phyloP scores from a whole-genome alignment of 441 rosid species.

The Dalechampia spathulata region DNA sequence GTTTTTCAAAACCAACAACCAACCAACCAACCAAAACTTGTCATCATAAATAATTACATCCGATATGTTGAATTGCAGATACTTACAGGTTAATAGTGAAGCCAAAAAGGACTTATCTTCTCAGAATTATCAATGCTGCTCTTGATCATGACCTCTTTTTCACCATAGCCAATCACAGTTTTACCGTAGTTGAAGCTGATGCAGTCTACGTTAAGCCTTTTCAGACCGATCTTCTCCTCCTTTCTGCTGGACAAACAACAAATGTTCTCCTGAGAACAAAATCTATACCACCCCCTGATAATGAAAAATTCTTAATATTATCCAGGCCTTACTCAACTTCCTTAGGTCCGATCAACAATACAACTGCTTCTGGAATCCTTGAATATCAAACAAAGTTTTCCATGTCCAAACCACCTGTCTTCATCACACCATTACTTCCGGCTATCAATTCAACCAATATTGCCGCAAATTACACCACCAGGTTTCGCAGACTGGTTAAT shows the following conservation, averaged over 20 bases:
- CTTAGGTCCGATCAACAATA: constrained; percentile 48
- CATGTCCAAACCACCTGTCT: constrained; percentile 1
- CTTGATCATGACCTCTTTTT: constrained; percentile 61
- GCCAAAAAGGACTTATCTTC: constrained; percentile 44
- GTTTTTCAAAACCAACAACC: too few species aligned
- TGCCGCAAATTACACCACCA: constrained; percentile 33
- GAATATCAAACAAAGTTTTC: constrained; percentile 28
- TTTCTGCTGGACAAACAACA: constrained; percentile 64
- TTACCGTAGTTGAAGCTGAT: constrained; percentile 66
- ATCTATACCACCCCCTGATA: constrained; percentile 35
- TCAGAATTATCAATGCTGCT: constrained; percentile 44
- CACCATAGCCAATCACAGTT: constrained; percentile 56
- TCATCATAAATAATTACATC: too few species aligned
- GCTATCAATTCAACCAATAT: constrained; percentile 37
- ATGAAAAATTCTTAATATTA: constrained; percentile 45
- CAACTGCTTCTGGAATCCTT: constrained; percentile 60
- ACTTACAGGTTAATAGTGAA: constrained; percentile 40
- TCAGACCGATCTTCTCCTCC: constrained; percentile 31
- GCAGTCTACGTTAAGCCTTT: constrained; percentile 69
- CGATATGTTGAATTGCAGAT: constrained; percentile 21
- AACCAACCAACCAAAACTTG: too few species aligned
- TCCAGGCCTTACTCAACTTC: constrained; percentile 68
- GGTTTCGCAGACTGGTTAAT: constrained; percentile 40
- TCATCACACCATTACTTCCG: constrained; percentile 41
- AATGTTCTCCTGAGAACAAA: constrained; percentile 58